phyloP scores from a whole-genome alignment of 495 filamentous ascomycete species.

The Opeltia flavorubescens region DNA sequence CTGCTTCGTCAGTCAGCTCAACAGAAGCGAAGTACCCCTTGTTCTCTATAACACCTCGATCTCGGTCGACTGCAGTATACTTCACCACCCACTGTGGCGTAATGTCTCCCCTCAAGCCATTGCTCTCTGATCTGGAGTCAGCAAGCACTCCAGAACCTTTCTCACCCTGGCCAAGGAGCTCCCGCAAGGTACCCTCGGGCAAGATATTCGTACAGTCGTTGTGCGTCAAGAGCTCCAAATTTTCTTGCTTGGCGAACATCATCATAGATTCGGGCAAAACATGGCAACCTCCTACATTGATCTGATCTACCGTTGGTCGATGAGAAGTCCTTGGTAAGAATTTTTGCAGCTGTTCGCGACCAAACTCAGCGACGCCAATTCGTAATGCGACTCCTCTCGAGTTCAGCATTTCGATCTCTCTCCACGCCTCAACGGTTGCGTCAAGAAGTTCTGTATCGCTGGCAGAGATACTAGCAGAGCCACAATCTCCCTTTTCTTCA shows the following conservation, averaged over 20 bases:
- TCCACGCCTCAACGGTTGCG: constrained; percentile 59
- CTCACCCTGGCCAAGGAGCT: constrained; percentile 55
- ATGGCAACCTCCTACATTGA: constrained; percentile 94
- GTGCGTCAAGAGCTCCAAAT: constrained; percentile 83
- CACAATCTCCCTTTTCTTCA: constrained; percentile 52
- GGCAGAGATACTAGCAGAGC: constrained; percentile 41
- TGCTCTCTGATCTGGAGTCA: constrained; percentile 28
- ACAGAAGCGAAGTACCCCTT: constrained; percentile 92
- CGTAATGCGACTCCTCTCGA: constrained; percentile 52
- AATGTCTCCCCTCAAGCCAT: constrained; percentile 57
- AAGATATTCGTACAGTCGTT: constrained; percentile 89
- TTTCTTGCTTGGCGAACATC: constrained; percentile 65
- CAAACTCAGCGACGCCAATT: constrained; percentile 83
- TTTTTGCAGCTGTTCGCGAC: constrained; percentile 59
- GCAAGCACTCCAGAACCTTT: constrained; percentile 54
- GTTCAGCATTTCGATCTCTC: constrained; percentile 59
- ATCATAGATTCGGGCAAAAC: constrained; percentile 84
- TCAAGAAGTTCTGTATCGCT: constrained; percentile 39
- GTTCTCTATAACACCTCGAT: constrained; percentile 95
- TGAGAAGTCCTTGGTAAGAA: constrained; percentile 51
- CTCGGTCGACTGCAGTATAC: constrained; percentile 93
- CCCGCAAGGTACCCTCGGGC: constrained; percentile 66
- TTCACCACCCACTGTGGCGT: constrained; percentile 90
- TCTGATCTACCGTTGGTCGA: constrained; percentile 80
- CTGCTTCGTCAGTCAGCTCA: constrained; percentile 33